Base-by-base conservation (phyloP, 805 yeast species). In the Pichia phayaonensis region DNA sequence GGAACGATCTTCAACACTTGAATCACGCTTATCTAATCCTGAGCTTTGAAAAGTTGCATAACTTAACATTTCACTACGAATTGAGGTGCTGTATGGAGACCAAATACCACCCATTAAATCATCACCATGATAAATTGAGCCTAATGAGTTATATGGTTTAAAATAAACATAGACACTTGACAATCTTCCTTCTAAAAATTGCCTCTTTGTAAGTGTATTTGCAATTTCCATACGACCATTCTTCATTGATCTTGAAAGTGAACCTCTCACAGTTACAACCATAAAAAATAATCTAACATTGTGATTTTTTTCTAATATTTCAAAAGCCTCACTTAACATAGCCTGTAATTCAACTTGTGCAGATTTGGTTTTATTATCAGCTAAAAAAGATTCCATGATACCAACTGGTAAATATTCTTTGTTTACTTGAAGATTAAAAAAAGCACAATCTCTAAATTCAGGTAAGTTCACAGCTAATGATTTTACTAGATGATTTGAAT, bases 151-250 rank as follows among this genome's bases (percentile, higher is more conserved):
- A 27, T 77, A 70, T 23, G 85, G 74, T 53, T 84, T 83, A 62
- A 90, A 94, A 61, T 87, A 89, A 48, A 90, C 89, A 66, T 81
- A 90, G 26, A 79, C 83, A 0, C 95, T 83, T n/a, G 79, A 74
- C 22, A 94, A 69, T n/a, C 77, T 72, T 2, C 98, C 98, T 56
- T 81, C 85, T 41, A 82, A 72, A 62, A 90, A 90, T 56, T 80
- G 77, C 56, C 83, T 79, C 60, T 83, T 87, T 67, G 86, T 89
- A 60, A 82, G 76, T 85, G 82, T 87, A 58, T 90, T 94, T 0
- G 98, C 98, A 55, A 94, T 85, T 59, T 94, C 98, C 21, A 88
- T 74, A 10, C 97, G 84, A 22, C 96, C 96, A 65, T 87, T 81
- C 57, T 94, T 72, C 60, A 81, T 72, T 31, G 95, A 84, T 61